Conservation (phyloP, 2,329 filamentous ascomycete species). For the Neonectria sp. region DNA sequence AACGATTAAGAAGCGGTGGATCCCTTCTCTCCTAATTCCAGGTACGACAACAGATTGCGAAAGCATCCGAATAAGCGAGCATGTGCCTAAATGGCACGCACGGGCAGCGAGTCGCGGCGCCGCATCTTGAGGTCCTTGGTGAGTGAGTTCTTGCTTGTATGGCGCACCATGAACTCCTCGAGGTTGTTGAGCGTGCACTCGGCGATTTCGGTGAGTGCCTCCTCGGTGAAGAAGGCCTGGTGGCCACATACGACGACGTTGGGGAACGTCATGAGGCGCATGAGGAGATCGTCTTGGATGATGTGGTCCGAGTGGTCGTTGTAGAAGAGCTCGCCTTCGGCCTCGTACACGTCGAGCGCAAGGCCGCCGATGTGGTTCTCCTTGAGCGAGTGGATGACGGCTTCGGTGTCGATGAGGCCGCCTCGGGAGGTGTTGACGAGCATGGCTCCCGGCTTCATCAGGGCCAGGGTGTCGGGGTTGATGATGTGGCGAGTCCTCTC, state of each 20-base stretch:
- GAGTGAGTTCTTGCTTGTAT: conserved; percentile 53
- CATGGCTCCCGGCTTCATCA: conserved; percentile 73
- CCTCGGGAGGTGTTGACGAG: conserved; percentile 80
- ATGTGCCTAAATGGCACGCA: conserved; percentile 49
- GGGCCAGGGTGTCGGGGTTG: conserved; percentile 64
- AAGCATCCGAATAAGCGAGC: background rate
- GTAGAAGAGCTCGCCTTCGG: conserved; percentile 75
- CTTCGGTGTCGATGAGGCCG: conserved; percentile 72
- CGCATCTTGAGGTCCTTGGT: conserved; percentile 47
- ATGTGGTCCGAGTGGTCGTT: conserved; percentile 75
- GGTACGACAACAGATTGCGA: conserved; percentile 26
- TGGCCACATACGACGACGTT: conserved; percentile 78
- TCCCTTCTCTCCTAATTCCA: conserved; percentile 14
- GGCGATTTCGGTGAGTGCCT: conserved; percentile 76
- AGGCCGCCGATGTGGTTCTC: conserved; percentile 71
- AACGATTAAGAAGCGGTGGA: conserved; percentile 14
- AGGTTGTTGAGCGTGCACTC: conserved; percentile 72
- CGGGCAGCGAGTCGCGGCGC: conserved; percentile 49
- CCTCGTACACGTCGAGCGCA: conserved; percentile 79
- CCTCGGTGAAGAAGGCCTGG: conserved; percentile 78
- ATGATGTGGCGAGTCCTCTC: conserved; percentile 73
- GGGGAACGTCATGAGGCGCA: conserved; percentile 77
- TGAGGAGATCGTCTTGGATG: conserved; percentile 76
- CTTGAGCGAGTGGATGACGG: conserved; percentile 74
- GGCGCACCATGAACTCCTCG: conserved; percentile 57